Conservation (phyloP, 805 yeast species). For the Vanderwaltozyma yarrowii region DNA sequence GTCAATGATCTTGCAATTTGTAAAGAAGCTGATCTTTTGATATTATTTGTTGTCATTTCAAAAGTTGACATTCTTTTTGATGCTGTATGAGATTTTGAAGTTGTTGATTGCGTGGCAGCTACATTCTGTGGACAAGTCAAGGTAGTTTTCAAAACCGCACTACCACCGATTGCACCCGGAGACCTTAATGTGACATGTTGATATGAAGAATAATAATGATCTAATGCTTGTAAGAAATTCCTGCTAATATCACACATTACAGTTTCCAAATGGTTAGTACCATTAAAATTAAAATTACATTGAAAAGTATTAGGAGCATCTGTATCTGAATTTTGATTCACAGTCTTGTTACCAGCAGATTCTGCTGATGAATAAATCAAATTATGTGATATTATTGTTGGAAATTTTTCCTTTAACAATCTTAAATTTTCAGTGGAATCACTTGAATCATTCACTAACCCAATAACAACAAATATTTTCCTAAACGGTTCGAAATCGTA, state of each 20-base stretch:
- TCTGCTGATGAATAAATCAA: slow-evolving; percentile 12
- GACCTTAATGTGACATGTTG: slow-evolving; percentile 74
- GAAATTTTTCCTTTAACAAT: slow-evolving; percentile 29
- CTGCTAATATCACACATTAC: slow-evolving; percentile 63
- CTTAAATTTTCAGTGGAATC: slow-evolving; percentile 22
- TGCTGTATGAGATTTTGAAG: slow-evolving; percentile 4
- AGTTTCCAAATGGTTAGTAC: slow-evolving; percentile 39
- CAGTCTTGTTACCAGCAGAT: neutral
- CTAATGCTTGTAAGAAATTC: slow-evolving; percentile 51
- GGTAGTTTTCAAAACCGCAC: slow-evolving; percentile 31
- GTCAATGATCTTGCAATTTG: slow-evolving; percentile 27
- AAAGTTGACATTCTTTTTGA: slow-evolving; percentile 17
- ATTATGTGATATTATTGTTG: slow-evolving; percentile 25
- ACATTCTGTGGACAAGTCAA: slow-evolving; percentile 21
- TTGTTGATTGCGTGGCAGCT: slow-evolving; percentile 1
- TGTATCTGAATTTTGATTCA: no score
- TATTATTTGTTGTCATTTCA: slow-evolving; percentile 26
- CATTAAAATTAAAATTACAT: slow-evolving; percentile 4
- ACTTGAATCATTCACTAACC: slow-evolving; percentile 29
- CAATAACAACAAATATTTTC: slow-evolving; percentile 57
- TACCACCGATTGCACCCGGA: slow-evolving; percentile 56
- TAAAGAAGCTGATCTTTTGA: slow-evolving; percentile 26
- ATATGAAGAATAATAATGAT: slow-evolving; percentile 61
- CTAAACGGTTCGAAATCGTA: slow-evolving; percentile 88
- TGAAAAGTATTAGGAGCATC: no score